These are phyloP conservation scores for Amaranthus tricolor DNA, from an alignment of 179 eudicot species.

Conservation along the genomic window DNA sequence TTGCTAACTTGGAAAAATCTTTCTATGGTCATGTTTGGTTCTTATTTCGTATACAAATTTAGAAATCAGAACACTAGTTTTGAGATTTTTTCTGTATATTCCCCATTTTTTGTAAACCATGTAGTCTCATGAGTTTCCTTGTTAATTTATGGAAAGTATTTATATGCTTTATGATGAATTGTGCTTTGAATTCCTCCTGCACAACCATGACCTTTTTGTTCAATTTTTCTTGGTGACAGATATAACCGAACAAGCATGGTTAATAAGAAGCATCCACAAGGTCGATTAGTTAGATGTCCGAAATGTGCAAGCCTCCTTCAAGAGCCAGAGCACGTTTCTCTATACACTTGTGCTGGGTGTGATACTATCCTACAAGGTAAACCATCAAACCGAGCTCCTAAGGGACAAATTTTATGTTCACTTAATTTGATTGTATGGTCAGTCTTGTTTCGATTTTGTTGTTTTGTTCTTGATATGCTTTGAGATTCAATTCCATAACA, in stretches of 20 bases:
- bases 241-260: slow-evolving; percentile 37
- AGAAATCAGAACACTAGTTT: not conserved
- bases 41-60: not conserved
- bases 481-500: not conserved
- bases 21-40: not conserved
- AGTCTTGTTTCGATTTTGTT: not conserved
- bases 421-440: not conserved
- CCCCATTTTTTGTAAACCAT: not conserved
- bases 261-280: slow-evolving; percentile 26
- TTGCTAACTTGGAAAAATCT: not conserved
- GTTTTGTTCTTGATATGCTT: not conserved
- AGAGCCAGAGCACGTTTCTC: slow-evolving; percentile 55
- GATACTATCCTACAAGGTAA: slow-evolving; percentile 67
- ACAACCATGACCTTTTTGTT: not conserved
- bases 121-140: not conserved
- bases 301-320: slow-evolving; percentile 58
- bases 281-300: slow-evolving; percentile 77
- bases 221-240: slow-evolving; percentile 17
- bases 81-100: not conserved
- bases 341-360: slow-evolving; percentile 83
- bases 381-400: not conserved
- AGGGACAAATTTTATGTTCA: not conserved
- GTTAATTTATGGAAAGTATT: not conserved
- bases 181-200: not conserved
- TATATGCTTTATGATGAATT: not conserved